Evolutionary conservation across 1,284 basidiomycete genomes (phyloP).

Genomic region (Coriolopsis trogii): DNA sequence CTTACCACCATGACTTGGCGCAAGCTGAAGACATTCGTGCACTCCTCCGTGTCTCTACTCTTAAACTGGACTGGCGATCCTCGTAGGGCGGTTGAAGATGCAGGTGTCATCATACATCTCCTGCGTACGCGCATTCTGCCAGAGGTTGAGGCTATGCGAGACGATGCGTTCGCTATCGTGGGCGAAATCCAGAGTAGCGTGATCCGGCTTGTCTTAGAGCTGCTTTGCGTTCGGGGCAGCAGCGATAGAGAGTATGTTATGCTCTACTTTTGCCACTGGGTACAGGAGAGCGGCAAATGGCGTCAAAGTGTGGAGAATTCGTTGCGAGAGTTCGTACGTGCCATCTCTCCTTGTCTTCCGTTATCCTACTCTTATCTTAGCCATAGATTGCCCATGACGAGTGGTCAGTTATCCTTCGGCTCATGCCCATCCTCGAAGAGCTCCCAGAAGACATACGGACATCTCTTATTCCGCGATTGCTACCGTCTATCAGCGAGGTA

Average conservation of each 20-base stretch:
- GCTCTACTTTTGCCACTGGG: slow-evolving; percentile 46
- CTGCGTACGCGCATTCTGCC: slow-evolving; percentile 52
- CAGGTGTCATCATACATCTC: slow-evolving; percentile 41
- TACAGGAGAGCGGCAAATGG: slow-evolving; percentile 42
- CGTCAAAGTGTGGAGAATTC: slow-evolving; percentile 44
- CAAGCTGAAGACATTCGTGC: slow-evolving; percentile 43
- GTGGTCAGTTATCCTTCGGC: slow-evolving; percentile 45
- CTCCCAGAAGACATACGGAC: slow-evolving; percentile 49
- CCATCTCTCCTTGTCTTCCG: not conserved
- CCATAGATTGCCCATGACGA: slow-evolving; percentile 44
- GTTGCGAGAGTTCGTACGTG: slow-evolving; percentile 44
- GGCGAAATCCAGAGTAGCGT: slow-evolving; percentile 29
- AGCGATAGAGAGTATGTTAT: slow-evolving; percentile 31
- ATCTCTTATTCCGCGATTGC: slow-evolving; percentile 31
- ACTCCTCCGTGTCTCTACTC: slow-evolving; percentile 41
- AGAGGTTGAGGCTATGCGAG: slow-evolving; percentile 43
- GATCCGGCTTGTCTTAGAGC: slow-evolving; percentile 44
- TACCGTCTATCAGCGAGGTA: slow-evolving; percentile 61
- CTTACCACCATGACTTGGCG: slow-evolving; percentile 38
- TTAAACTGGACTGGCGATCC: slow-evolving; percentile 22
- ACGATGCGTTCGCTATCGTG: slow-evolving; percentile 26
- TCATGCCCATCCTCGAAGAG: slow-evolving; percentile 45
- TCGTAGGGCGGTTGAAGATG: slow-evolving; percentile 27
- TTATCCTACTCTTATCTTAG: slow-evolving; percentile 1
- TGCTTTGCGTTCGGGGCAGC: slow-evolving; percentile 41